phyloP scores from a whole-genome alignment of 352 stramenopile genomes.

The Pythium folliculosum region DNA sequence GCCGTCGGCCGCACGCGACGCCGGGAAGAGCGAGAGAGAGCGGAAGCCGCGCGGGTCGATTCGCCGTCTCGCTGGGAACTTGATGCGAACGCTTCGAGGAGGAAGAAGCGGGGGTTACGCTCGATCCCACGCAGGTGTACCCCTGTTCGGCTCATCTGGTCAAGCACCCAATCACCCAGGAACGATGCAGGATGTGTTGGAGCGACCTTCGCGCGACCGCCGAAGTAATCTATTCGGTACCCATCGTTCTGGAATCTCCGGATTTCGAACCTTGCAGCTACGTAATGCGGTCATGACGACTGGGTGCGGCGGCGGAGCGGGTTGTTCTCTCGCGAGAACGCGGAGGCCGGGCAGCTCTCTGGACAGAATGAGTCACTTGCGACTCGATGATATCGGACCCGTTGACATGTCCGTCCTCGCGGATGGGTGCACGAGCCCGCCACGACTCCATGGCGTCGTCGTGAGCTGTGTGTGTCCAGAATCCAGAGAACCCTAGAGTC shows the following conservation, averaged over 20 bases:
- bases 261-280: neutral
- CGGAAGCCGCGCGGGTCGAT: neutral
- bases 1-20: neutral
- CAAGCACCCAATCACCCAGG: conserved; percentile 3
- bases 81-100: conserved; percentile 4
- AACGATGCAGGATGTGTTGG: conserved; percentile 2
- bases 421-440: neutral
- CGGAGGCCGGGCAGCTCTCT: neutral
- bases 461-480: neutral
- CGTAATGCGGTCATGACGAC: conserved; percentile 4
- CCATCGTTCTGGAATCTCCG: neutral
- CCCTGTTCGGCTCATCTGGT: neutral
- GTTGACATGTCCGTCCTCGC: neutral
- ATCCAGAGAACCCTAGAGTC: neutral
- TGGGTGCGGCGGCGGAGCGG: neutral
- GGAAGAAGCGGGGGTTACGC: conserved; percentile 8
- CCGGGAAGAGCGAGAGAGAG: neutral
- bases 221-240: conserved; percentile 14
- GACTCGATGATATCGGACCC: neutral
- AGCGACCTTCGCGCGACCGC: conserved; percentile 2
- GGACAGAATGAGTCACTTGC: conserved; percentile 16
- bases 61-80: conserved; percentile 10
- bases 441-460: neutral
- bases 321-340: neutral
- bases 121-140: neutral